A percentile compares a stretch with the other conserved stretches of the same genome.
Evolutionary conservation across 106 monocot species (phyloP).

Genomic region (Dendrobium officinale): DNA sequence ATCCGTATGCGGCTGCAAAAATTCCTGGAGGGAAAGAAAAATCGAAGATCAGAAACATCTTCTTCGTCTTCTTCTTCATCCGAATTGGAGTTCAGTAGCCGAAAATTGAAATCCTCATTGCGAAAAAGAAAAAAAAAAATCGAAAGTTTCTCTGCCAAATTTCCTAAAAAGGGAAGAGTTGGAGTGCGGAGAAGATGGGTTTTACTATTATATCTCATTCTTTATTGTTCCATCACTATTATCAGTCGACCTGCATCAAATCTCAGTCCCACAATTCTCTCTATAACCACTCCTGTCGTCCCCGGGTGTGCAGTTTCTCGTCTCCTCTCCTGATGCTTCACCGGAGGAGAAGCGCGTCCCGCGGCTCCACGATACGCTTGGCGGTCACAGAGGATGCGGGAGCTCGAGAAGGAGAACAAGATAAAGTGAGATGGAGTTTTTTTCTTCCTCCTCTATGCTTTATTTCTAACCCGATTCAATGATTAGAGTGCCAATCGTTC

Average conservation of each 20-base stretch:
- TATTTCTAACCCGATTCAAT: background rate
- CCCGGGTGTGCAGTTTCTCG: conserved; percentile 1
- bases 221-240: background rate
- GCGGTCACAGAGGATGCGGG: background rate
- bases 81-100: background rate
- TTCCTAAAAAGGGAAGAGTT: background rate
- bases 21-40: background rate
- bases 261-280: background rate
- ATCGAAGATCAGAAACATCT: background rate
- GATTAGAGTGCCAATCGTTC: background rate
- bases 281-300: background rate
- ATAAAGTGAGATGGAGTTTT: conserved; percentile 1
- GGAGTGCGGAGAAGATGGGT: background rate
- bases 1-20: background rate
- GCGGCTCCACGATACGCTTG: background rate
- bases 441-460: background rate
- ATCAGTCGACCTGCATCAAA: background rate
- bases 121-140: background rate
- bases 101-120: background rate
- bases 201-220: background rate
- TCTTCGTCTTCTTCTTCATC: background rate
- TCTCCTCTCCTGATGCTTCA: conserved; percentile 21
- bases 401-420: background rate
- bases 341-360: conserved; percentile 8
- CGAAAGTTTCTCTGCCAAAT: background rate